Evolutionary conservation across 345 rosid genomes (phyloP), one percentile per base, ranked within the genome.

Genomic region (Turritis glabra): DNA sequence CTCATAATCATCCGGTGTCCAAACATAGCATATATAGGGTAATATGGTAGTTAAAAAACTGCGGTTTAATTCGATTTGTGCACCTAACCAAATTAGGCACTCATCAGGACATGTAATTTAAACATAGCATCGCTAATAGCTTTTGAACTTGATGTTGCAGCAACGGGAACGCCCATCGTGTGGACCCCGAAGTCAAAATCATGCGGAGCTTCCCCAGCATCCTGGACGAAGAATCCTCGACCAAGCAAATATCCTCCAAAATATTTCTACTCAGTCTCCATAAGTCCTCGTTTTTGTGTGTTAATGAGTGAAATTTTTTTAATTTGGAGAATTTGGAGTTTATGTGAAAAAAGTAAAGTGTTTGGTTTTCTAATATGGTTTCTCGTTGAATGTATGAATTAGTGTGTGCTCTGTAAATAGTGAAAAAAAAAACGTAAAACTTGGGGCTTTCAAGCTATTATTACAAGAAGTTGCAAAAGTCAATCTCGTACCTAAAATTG

Each of bases 181-280:
- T 59, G 8, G 41, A 59, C 65, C 6, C 64, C 29, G 7, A 0
- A 11, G 2, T 59, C 65, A 9, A 59, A 38, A 22, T 37, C 65
- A 59, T 59, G 65, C 8, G 47, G 65, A 37, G 65, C 65, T 8
- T 35, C 65, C 5, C 47, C 23, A 4, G 65, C 65, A 37, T 12
- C 47, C 0, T 59, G 65, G 65, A 37, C 25, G 13, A 59, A 59
- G 11, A 59, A 37, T 11, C 30, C 7, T n/a, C 7, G 65, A 60
- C 65, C 30, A 1, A 22, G 65, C 48, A 59, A 44, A 60, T 32
- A 48, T 38, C 48, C 32, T 60, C 65, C 65, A 0, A 60, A 1
- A 38, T 14, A n/a, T 44, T 60, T 60, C 48, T 60, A 60, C 65
- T 46, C 64, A 19, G 18, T 58, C 46, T 59, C 46, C 64, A 35